Evolutionary conservation across 768 basidiomycete genomes (phyloP).

Genomic region (Collybia sp.): DNA sequence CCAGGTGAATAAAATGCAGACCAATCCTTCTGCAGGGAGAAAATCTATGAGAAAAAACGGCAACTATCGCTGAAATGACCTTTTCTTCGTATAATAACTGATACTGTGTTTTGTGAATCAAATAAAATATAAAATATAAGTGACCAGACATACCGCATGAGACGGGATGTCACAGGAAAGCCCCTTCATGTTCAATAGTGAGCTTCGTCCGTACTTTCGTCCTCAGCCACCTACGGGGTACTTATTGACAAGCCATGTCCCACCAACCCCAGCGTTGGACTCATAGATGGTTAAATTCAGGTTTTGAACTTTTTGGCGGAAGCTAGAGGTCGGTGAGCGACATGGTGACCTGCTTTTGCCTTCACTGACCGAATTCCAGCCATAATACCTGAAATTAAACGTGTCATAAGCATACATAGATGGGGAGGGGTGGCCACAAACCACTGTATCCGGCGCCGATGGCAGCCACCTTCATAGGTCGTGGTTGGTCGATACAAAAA

Average conservation of each 20-base stretch:
- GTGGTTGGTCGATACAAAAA: slow-evolving; percentile 47
- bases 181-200: neutral
- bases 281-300: slow-evolving; percentile 58
- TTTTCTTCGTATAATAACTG: too few relatives aligned
- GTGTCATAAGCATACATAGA: neutral
- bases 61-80: too few relatives aligned
- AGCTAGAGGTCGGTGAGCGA: slow-evolving; percentile 21
- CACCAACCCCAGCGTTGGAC: slow-evolving; percentile 53
- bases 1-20: slow-evolving; percentile 58
- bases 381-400: slow-evolving; percentile 33
- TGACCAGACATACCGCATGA: too few relatives aligned
- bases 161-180: neutral
- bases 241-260: slow-evolving; percentile 54
- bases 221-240: slow-evolving; percentile 45
- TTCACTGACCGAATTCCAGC: slow-evolving; percentile 47
- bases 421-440: slow-evolving; percentile 10
- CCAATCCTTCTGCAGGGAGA: slow-evolving; percentile 44
- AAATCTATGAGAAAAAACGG: too few relatives aligned
- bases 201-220: neutral
- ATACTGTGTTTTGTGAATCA: too few relatives aligned
- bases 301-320: slow-evolving; percentile 49
- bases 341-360: neutral
- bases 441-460: slow-evolving; percentile 61
- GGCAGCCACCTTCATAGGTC: slow-evolving; percentile 48
- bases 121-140: neutral